Conservation (phyloP, 2,329 filamentous ascomycete genomes). For the Exophiala phaeomuriformis region DNA sequence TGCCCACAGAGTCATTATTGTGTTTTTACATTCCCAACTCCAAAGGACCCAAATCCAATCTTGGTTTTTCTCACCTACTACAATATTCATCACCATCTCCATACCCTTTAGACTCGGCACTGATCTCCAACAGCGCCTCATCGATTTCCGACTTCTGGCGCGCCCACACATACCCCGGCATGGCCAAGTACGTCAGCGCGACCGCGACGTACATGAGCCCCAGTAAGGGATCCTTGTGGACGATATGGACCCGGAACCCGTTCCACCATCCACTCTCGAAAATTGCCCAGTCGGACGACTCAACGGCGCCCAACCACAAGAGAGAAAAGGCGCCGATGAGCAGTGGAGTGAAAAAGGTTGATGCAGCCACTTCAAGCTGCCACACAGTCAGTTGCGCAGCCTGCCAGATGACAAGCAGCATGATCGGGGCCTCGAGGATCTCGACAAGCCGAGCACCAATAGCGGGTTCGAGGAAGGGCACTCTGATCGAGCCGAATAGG, state of each 20-base stretch:
- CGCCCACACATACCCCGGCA: slow-evolving; percentile 11
- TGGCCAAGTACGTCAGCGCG: slow-evolving; percentile 9
- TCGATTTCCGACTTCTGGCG: background rate
- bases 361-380: background rate
- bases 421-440: slow-evolving; percentile 11
- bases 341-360: slow-evolving; percentile 1
- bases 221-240: slow-evolving; percentile 1
- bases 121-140: background rate
- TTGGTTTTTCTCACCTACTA: background rate
- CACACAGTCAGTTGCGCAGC: slow-evolving; percentile 13
- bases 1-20: too few species aligned
- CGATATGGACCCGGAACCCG: background rate
- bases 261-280: slow-evolving; percentile 4
- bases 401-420: slow-evolving; percentile 14
- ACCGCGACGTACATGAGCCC: slow-evolving; percentile 3
- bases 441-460: slow-evolving; percentile 11
- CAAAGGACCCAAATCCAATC: too few species aligned
- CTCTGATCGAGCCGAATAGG: slow-evolving; percentile 5
- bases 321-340: slow-evolving; percentile 6
- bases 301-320: slow-evolving; percentile 9
- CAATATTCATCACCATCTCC: slow-evolving; percentile 8
- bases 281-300: slow-evolving; percentile 1
- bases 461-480: slow-evolving; percentile 8
- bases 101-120: background rate
- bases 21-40: too few species aligned